Base-by-base conservation (phyloP, 805 yeast species). In the Candida anglica region DNA sequence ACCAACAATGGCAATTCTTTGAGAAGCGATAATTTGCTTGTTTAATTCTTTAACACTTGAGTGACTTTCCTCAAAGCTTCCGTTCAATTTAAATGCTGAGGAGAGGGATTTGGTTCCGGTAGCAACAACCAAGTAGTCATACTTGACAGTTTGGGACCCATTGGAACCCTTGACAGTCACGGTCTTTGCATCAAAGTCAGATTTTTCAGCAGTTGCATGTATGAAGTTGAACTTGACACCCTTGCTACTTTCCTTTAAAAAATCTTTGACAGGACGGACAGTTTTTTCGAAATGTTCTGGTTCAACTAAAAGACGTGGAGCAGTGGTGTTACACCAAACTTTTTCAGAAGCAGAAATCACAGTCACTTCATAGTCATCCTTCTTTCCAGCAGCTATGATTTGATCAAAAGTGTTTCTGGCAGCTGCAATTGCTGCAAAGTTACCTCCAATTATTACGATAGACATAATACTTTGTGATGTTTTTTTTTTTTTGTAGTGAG, bases 391-490 rank as follows among this genome's bases (percentile, higher is more conserved):
- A 10, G 18, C n/a, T 3, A 4, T 5, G 11, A 30, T 30, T 14
- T 25, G 21, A 9, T 33, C 27, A 18, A 47, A 41, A 14, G 53
- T 34, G 7, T 48, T 30, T 9, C 50, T 46, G 15, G 55, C 55
- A 8, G 63, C 68, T 5, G 20, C 32, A 13, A 50, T 39, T 5
- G 53, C 69, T 3, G 63, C 66, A 34, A 40, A 61, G 3, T 66
- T 58, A 4, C 58, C 66, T n/a, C 71, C 71, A 19, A 65, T 49
- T 13, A 66, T 54, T 4, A 57, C 56, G 14, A 60, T 32, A n/a
- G 34, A 32, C 34, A 32, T 32, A 14, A 7, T 25, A 7, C 6
- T 19, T 19, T 7, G 22, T 19, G 6, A n/a, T n/a, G n/a, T n/a
- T n/a, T n/a, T n/a, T n/a, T n/a, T n/a, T n/a, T n/a, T n/a, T n/a